These are phyloP conservation scores for Euryodendron excelsum DNA, from an alignment of 148 eudicot species.

Conservation along the genomic window DNA sequence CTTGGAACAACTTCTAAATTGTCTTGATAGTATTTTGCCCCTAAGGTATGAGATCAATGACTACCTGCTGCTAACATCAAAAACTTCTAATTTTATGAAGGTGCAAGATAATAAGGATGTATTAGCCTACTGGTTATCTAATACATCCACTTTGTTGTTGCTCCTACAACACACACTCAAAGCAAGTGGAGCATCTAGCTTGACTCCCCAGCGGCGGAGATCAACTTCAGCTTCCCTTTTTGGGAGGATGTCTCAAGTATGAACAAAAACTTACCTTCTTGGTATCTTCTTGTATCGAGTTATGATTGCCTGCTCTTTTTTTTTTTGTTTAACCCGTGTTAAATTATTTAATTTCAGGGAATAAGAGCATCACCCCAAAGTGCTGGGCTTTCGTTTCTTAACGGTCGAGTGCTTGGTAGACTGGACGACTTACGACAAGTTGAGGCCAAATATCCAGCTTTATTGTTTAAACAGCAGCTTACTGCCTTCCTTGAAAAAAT, in stretches of 20 bases:
- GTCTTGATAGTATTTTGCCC: background rate
- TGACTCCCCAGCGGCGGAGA: constrained; percentile 88
- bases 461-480: constrained; percentile 91
- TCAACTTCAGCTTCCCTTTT: constrained; percentile 82
- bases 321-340: background rate
- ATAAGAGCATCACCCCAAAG: constrained; percentile 82
- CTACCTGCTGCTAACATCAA: constrained; percentile 4
- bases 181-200: constrained; percentile 86
- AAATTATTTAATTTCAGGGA: constrained; percentile 37
- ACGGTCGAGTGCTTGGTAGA: constrained; percentile 63
- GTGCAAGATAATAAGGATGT: constrained; percentile 76
- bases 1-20: constrained; percentile 6
- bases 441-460: constrained; percentile 97
- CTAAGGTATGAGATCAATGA: background rate
- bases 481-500: constrained; percentile 98
- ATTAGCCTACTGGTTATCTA: constrained; percentile 89
- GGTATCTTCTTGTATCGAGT: background rate
- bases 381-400: constrained; percentile 70
- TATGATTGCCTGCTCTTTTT: background rate
- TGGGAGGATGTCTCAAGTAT: constrained; percentile 96
- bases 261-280: constrained; percentile 6
- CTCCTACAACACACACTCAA: constrained; percentile 96
- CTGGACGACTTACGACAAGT: constrained; percentile 81
- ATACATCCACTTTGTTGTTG: constrained; percentile 77
- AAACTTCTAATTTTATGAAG: constrained; percentile 37